A percentile compares a stretch with the other conserved stretches of the same genome.
Evolutionary conservation across 2,329 filamentous ascomycete species (phyloP).

Genomic region (Zasmidium cellare): DNA sequence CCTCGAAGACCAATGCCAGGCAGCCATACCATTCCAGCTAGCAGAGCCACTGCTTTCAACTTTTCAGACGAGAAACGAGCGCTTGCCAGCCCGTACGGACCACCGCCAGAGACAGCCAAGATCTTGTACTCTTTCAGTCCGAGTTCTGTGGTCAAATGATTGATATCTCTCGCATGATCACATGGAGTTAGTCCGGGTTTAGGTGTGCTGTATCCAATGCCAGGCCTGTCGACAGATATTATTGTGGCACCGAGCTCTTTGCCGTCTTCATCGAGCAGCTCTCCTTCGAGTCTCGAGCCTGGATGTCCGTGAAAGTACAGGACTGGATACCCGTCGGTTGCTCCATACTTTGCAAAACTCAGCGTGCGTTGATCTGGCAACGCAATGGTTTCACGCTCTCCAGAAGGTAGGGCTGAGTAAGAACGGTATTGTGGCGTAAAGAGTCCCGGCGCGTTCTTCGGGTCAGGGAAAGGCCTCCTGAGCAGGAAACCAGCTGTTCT

Average conservation of each 20-base stretch:
- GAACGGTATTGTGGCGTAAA: not conserved
- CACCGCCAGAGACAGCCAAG: not conserved
- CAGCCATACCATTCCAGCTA: not conserved
- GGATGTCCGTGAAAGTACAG: constrained; percentile 48
- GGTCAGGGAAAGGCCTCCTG: not conserved
- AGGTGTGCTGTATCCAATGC: constrained; percentile 44
- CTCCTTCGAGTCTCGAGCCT: constrained; percentile 45
- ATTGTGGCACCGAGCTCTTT: constrained; percentile 39
- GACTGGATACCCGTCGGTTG: constrained; percentile 32
- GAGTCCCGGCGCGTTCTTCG: not conserved
- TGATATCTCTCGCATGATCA: constrained; percentile 47
- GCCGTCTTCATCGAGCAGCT: constrained; percentile 36
- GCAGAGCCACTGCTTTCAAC: not conserved
- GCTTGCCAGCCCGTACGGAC: not conserved
- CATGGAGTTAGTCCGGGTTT: constrained; percentile 40
- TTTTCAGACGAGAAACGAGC: not conserved
- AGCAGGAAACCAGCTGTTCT: not conserved
- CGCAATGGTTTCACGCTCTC: not conserved
- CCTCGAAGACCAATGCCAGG: not conserved
- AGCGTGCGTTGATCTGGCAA: constrained; percentile 40
- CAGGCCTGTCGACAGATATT: constrained; percentile 46
- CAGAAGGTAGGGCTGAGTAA: not conserved
- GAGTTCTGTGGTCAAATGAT: constrained; percentile 42
- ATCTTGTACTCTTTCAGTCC: constrained; percentile 38
- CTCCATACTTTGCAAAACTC: constrained; percentile 48